Conservation (phyloP, 331 rosid species). For the Cydonia oblonga region DNA sequence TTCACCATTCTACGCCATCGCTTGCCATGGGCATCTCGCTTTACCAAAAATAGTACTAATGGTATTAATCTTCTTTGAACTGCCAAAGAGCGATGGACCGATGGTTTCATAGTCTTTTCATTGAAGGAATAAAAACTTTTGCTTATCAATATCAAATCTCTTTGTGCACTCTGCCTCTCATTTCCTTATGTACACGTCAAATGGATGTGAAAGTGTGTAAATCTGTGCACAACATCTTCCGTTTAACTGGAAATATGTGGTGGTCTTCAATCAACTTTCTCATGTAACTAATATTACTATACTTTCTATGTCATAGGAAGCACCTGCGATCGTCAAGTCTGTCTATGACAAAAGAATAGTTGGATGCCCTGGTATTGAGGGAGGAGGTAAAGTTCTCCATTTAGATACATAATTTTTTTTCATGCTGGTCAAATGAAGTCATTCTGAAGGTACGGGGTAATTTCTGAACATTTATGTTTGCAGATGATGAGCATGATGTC, state of each 20-base stretch:
- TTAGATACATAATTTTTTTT: background rate
- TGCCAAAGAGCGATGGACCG: background rate
- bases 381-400: conserved; percentile 21
- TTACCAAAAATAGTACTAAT: too few relatives aligned
- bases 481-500: conserved; percentile 48
- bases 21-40: background rate
- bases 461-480: background rate
- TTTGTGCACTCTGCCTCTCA: background rate
- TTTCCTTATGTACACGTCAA: background rate
- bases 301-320: conserved; percentile 17
- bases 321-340: conserved; percentile 34
- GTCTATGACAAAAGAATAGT: conserved; percentile 32
- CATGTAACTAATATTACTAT: background rate
- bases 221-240: background rate
- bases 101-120: background rate
- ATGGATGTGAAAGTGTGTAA: background rate
- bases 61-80: background rate
- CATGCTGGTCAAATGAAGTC: background rate
- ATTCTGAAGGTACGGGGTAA: background rate
- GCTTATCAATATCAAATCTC: background rate
- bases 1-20: background rate
- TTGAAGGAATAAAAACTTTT: background rate
- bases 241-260: background rate
- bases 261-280: background rate
- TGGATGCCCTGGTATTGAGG: conserved; percentile 48